Evolutionary conservation across 2,329 filamentous ascomycete species (phyloP), one percentile per base, ranked within the genome.

Genomic region (Fusarium continuum): DNA sequence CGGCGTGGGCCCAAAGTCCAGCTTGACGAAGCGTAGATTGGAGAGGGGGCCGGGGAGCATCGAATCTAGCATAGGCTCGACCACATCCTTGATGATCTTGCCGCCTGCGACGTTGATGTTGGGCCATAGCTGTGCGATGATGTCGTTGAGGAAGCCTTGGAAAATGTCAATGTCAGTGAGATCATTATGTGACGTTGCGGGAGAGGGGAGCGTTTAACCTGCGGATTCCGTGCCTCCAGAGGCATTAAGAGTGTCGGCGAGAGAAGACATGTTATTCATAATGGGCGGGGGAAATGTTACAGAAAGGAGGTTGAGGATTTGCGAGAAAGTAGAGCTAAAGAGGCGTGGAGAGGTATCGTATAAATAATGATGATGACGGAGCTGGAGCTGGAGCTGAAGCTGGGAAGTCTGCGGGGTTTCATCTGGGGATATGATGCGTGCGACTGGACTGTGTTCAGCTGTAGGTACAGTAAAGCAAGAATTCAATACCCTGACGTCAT

Each of bases 31-130:
- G 35, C 35, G 57, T 8, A 70, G 50, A 2, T 64, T 56, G 7
- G 68, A 50, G 4, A 70, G 38, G 23, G 68, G 68, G 11, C 64
- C 68, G 6, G 68, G 68, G 5, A 70, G 64, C 66, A 68, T 70
- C 13, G 65, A 47, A 1, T 45, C 53, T 0, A 70, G 62, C 55
- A 70, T 70, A 4, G 68, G 68, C n/a, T 70, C 68, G 17, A 70
- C 68, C 0, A 55, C 26, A 14, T 70, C 45, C 40, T 69, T 70
- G 52, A 69, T 40, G 16, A 70, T 70, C 29, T 54, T 54, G 43
- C 61, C 56, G 25, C 66, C 68, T 6, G 68, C 68, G 17, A 70
- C 56, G n/a, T 64, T 70, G 58, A 70, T 70, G 39, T 70, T 70
- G 26, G 68, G 66, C 68, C 68, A 70, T 29, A 70, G 49, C 25